Evolutionary conservation across 2,329 filamentous ascomycete species (phyloP), one percentile per base, ranked within the genome.

Genomic region (Fusarium palustre): DNA sequence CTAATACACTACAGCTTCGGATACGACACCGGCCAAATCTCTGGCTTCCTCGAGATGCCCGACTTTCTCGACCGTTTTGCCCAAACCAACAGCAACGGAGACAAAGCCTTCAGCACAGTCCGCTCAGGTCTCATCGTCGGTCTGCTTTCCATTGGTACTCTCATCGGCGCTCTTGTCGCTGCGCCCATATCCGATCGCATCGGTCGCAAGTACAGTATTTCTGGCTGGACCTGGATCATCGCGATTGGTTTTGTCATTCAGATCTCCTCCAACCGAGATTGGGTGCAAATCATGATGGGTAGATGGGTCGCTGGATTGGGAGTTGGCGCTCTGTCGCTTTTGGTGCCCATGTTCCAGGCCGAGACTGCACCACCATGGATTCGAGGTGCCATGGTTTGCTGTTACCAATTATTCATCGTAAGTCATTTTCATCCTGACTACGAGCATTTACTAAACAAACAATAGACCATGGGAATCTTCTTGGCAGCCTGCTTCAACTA

Each of bases 341-440:
- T 89, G 15, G 88, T 90, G 0, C 89, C 89, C n/a, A 90, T 92
- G 87, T 92, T 91, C 75, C 89, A 92, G 73, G 87, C 87, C n/a
- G 91, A 93, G 78, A 90, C 86, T 8, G 87, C 88, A 8, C 91
- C 91, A 0, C 84, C 88, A 16, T 88, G 88, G 76, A 87, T 92
- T 50, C 85, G 91, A 68, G 90, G 89, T 57, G 83, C 87, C 7
- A 83, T 92, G 66, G 87, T 92, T 49, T 85, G 85, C 47, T 85
- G 85, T 15, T 92, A 92, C 77, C 91, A 92, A 79, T 83, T 92
- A 5, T 90, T 92, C 79, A 91, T 92, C 77, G 92, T 66, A 38
- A 50, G 63, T 66, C 2, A 5, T 4, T 36, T 15, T n/a, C 13
- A 7, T 11, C 16, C 10, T 4, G 12, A 7, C 5, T 15, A 15